Evolutionary conservation across 805 yeast species (phyloP).

Genomic region (Metschnikowia continentalis): DNA sequence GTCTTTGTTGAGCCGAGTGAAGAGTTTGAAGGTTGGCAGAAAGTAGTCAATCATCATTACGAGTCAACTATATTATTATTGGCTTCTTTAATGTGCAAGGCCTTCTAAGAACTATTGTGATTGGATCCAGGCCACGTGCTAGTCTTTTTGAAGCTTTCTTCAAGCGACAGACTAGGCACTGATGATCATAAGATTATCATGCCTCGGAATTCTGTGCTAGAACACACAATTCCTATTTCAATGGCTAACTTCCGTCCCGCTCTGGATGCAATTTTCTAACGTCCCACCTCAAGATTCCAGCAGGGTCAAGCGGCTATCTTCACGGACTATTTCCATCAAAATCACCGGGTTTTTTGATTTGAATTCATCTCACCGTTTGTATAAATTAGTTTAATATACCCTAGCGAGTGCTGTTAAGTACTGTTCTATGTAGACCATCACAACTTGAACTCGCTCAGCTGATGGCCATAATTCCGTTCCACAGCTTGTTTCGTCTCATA

Average conservation of each 20-base stretch:
- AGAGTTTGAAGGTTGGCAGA: constrained; percentile 79
- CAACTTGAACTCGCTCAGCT: constrained; percentile 6
- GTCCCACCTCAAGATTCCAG: background rate
- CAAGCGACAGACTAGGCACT: background rate
- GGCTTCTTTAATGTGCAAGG: background rate
- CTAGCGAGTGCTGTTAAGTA: background rate
- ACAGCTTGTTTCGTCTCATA: constrained; percentile 30
- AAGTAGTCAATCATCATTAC: constrained; percentile 20
- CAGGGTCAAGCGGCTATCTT: background rate
- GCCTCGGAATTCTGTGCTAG: background rate
- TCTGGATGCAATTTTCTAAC: background rate
- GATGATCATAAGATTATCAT: background rate
- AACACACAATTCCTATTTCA: background rate
- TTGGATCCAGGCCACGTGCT: background rate
- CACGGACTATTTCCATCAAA: background rate
- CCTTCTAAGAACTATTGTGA: background rate
- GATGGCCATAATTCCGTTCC: constrained; percentile 8
- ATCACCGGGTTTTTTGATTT: background rate
- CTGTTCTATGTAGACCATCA: background rate
- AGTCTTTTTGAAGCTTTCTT: background rate
- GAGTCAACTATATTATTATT: background rate
- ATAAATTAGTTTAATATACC: background rate
- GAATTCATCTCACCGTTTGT: background rate
- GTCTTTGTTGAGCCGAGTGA: constrained; percentile 77
- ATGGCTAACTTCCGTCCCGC: background rate